Conservation (phyloP, 345 rosid genomes). For the Rhodamnia rubescens region DNA sequence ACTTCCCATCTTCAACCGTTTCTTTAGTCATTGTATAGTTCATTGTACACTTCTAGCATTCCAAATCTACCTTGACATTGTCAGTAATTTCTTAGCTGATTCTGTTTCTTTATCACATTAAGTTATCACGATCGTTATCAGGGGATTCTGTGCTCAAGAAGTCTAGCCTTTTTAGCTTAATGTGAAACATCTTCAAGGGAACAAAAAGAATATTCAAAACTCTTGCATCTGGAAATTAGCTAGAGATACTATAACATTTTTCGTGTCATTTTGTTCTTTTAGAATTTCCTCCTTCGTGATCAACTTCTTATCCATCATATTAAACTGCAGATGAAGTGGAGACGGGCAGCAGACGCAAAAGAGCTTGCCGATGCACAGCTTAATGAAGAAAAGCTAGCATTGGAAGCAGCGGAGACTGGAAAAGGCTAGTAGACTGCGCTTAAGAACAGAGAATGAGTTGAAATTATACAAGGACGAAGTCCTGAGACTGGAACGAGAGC, state of each 20-base stretch:
- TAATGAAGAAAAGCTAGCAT: slow-evolving; percentile 45
- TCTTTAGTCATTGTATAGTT: neutral
- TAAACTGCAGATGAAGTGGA: slow-evolving; percentile 43
- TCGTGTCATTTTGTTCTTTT: neutral
- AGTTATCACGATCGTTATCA: neutral
- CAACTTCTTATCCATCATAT: neutral
- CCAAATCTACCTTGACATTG: neutral
- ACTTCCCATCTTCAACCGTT: neutral
- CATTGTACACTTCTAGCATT: neutral
- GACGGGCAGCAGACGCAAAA: slow-evolving; percentile 45
- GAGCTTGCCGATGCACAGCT: slow-evolving; percentile 39
- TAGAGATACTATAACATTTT: neutral
- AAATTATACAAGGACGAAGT: slow-evolving; percentile 73
- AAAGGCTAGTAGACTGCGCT: slow-evolving; percentile 60
- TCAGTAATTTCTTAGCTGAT: neutral
- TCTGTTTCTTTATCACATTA: neutral
- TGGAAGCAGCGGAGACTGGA: slow-evolving; percentile 58
- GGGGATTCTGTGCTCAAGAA: neutral
- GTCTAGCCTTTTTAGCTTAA: neutral
- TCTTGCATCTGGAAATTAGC: neutral
- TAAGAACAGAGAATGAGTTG: slow-evolving; percentile 65
- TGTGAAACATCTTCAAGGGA: neutral
- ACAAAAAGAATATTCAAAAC: neutral
- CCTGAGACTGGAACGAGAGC: slow-evolving; percentile 75
- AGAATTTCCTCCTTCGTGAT: neutral